Base-by-base conservation (phyloP, 108 stramenopile genomes). In the Fragilaria radians region DNA sequence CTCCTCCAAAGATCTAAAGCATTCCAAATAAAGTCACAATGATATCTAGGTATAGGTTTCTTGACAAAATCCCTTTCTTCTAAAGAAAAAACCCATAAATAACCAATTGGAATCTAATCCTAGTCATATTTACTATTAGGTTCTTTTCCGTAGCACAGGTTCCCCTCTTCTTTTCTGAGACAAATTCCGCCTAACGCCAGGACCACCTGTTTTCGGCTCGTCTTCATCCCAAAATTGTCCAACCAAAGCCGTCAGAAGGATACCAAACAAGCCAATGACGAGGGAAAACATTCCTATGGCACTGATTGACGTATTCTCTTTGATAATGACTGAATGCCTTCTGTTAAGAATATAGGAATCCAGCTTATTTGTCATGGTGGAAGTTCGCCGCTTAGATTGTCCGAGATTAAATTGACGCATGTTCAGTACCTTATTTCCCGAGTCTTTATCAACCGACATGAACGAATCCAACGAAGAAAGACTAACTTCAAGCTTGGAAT, bases 141-240 rank as follows among this genome's bases (percentile, higher is more conserved):
- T n/a, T 11, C 36, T 7, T 14, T 42, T 42, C 14, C 36, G 11
- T 42, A 14, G 36, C 36, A 14, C 7, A 42, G 36, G 11, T 14
- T 42, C 14, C 36, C 7, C 36, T 42, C 14, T 42, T 14, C 14
- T 42, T 14, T 11, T 42, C 36, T 42, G 50, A 9, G 5, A 21
- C 7, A 19, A 7, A 7, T 51, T 51, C 22, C 72, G 55, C 36
- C 72, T 45, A 5, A 56, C 53, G 42, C 76, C 76, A 4, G 71
- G 76, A 28, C 76, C 76, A 36, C 71, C 71, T 34, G 69, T 0
- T 52, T 32, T 30, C 57, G 58, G 1, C 11, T 36, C 9, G 19
- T 56, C 54, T 46, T 89, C 88, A 42, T 86, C 85, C 70, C 72
- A 83, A 57, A 90, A 85, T 47, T 83, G 79, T n/a, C 85, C 89